Percentiles rank a stretch among this genome's conserved stretches.
Evolutionary conservation across 768 basidiomycete genomes (phyloP).

Genomic region (Termitomyces sp.): DNA sequence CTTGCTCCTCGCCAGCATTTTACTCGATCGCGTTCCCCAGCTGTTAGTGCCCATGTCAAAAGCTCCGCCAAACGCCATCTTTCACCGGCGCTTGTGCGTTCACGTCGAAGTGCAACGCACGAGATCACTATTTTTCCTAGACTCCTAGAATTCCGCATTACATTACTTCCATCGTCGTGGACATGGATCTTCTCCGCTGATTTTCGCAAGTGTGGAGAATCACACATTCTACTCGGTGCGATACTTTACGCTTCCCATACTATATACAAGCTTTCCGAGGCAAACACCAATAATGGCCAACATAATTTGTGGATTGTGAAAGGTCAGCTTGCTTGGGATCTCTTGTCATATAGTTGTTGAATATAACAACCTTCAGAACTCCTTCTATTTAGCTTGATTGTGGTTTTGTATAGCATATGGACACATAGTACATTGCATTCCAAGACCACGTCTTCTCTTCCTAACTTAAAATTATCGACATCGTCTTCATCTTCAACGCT

Average conservation of each 20-base stretch:
- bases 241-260: constrained; percentile 50
- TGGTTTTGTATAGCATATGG: constrained; percentile 58
- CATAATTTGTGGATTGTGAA: constrained; percentile 41
- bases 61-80: constrained; percentile 22
- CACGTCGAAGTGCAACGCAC: constrained; percentile 27
- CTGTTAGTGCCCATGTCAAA: constrained; percentile 31
- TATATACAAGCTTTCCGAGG: constrained; percentile 31
- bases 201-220: constrained; percentile 57
- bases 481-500: constrained; percentile 11
- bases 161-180: constrained; percentile 34
- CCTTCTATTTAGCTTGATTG: constrained; percentile 43
- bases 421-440: constrained; percentile 40
- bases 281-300: constrained; percentile 15
- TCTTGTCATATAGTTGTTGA: constrained; percentile 1
- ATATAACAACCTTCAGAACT: constrained; percentile 40
- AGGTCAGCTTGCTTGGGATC: constrained; percentile 31
- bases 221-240: constrained; percentile 57
- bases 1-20: constrained; percentile 41
- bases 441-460: constrained; percentile 10
- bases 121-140: constrained; percentile 41
- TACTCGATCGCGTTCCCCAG: constrained; percentile 72
- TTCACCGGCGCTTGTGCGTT: constrained; percentile 39
- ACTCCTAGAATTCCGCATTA: constrained; percentile 37
- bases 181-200: constrained; percentile 53
- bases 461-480: constrained; percentile 3